Conservation (phyloP, 345 rosid genomes). For the Bruguiera gymnorhiza region DNA sequence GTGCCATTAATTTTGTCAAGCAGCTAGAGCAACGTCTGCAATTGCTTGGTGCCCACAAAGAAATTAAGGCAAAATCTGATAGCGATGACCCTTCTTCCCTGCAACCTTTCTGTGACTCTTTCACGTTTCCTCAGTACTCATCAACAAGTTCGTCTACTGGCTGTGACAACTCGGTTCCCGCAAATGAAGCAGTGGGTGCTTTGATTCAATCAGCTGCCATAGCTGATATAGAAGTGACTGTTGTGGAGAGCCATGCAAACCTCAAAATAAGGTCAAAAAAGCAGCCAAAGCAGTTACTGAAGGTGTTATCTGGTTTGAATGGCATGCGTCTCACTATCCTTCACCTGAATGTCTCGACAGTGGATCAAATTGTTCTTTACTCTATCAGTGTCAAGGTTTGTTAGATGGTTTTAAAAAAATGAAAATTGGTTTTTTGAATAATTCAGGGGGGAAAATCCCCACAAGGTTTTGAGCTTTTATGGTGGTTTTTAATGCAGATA, state of each 20-base stretch:
- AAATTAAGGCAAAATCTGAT: conserved; percentile 26
- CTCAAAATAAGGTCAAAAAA: conserved; percentile 67
- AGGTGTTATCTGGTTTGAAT: conserved; percentile 62
- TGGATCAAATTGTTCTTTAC: conserved; percentile 59
- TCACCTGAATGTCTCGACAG: conserved; percentile 77
- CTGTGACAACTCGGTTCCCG: conserved; percentile 15
- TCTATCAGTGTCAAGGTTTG: conserved; percentile 78
- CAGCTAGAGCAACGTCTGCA: conserved; percentile 43
- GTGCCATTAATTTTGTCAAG: conserved; percentile 51
- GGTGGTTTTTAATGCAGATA: conserved; percentile 46
- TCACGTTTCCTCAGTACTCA: conserved; percentile 60
- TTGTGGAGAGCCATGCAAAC: conserved; percentile 82
- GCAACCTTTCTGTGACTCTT: conserved; percentile 51
- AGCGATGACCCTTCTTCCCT: conserved; percentile 19
- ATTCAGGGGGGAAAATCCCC: neutral
- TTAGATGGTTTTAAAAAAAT: neutral
- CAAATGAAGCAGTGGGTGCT: conserved; percentile 16
- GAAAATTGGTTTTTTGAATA: neutral
- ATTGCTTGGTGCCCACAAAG: conserved; percentile 29
- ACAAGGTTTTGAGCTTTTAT: neutral
- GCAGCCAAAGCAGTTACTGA: conserved; percentile 67
- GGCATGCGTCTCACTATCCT: conserved; percentile 62
- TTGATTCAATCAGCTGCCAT: conserved; percentile 17
- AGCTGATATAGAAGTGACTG: conserved; percentile 81
- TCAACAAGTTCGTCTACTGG: conserved; percentile 33